Base-by-base conservation (phyloP, 2,329 filamentous ascomycete genomes). In the Stagonosporopsis rhizophila region DNA sequence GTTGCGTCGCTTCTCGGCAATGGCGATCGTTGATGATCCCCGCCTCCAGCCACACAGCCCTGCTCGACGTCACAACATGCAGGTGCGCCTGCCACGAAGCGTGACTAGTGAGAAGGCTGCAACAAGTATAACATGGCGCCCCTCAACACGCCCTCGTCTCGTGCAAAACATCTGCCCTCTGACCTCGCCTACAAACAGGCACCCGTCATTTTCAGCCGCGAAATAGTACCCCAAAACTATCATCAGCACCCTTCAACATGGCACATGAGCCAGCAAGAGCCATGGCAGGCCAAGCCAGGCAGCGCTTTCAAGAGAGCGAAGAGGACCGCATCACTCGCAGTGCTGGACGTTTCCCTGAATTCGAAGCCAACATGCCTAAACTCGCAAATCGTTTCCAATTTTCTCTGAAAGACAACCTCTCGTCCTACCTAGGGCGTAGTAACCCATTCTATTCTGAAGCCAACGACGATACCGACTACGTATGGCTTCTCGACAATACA, bases 401-500 rank as follows among this genome's bases (percentile, higher is more conserved):
- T 62, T 73, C 69, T 5, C 52, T 77, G 54, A 72, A 75, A 64
- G 76, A 78, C 67, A 76, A 72, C 57, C 56, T 77, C 22, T 66
- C 69, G 4, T 76, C 74, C 14, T 76, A 75, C 47, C 69, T 78
- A n/a, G 76, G 76, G 25, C 66, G 68, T 32, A 65, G 60, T 17
- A 78, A 78, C 48, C 76, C 76, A 0, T 75, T 77, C 61, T 71
- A 61, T 49, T 54, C 64, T 8, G 45, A 60, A 30, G 84, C 91
- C 42, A 83, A 86, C 51, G 80, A 82, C 15, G 78, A 85, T n/a
- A 75, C 81, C 45, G 89, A 96, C 73, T 86, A 85, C 14, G 87
- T 97, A 37, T 97, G 94, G 94, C 80, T 97, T 7, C 81, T 97
- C 44, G 92, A 98, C 79, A 96, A 95, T 69, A 94, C 90, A 2